Evolutionary conservation across 768 basidiomycete species (phyloP), one percentile per base, ranked within the genome.

Genomic region (Tricholoma sp.): DNA sequence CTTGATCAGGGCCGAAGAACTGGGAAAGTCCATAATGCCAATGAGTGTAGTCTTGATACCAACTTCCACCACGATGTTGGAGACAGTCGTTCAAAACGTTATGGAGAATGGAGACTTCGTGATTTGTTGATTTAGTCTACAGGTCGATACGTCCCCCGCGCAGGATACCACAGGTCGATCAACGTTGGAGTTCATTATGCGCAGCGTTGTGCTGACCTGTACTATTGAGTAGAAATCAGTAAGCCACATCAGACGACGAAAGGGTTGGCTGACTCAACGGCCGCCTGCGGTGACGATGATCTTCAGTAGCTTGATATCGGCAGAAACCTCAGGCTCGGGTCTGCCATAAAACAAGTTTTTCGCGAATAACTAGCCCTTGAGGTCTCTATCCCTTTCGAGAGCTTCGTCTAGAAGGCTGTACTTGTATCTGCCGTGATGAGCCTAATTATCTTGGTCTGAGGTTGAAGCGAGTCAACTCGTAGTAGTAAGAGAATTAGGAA

Each of bases 321-420:
- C 74, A 0, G 75, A 65, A 0, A 91, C 83, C 58, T 79, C n/a
- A n/a, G n/a, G n/a, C n/a, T n/a, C 83, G 0, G 80, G 77, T 0
- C 91, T 94, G 51, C 91, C 70, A 61, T 91, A 94, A 71, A 95
- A 91, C 0, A 77, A 82, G 68, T 80, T 81, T 16, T 81, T 81
- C 2, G 76, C 72, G 57, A 95, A 83, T 0, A 94, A 66, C 57
- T 77, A 82, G 7, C 82, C 82, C 14, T 74, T 66, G 12, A 71
- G 68, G 22, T 74, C 66, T 64, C 80, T 80, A 0, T 91, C 87
- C 2, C 85, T 77, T 18, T 69, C 66, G 12, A 94, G 71, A 0
- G 86, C 83, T 3, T 87, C 81, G 0, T 66, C 61, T 2, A 96
- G 78, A 72, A 94, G 83, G 0, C 72, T 71, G 71, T 84, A 87